These are phyloP conservation scores for Mycena belliarum DNA, from an alignment of 768 basidiomycete species.

Conservation along the genomic window DNA sequence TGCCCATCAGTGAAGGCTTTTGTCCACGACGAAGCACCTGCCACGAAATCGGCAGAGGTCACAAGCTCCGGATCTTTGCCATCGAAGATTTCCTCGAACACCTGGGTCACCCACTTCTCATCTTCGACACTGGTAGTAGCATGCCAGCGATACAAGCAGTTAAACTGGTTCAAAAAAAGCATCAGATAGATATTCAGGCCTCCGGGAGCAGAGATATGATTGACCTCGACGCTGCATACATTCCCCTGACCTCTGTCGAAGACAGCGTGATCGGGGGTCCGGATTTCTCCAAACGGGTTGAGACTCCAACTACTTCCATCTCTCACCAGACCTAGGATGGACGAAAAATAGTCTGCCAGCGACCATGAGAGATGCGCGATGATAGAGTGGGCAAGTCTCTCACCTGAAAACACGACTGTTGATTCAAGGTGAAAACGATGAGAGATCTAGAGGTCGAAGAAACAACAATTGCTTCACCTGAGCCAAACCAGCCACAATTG, in stretches of 20 bases:
- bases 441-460: neutral
- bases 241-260: constrained; percentile 85
- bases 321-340: constrained; percentile 77
- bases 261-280: constrained; percentile 57
- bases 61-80: constrained; percentile 51
- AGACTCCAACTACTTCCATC: constrained; percentile 78
- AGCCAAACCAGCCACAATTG: constrained; percentile 81
- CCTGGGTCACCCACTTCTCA: constrained; percentile 62
- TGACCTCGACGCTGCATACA: constrained; percentile 78
- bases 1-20: constrained; percentile 37
- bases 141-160: constrained; percentile 84
- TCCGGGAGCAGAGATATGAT: constrained; percentile 2
- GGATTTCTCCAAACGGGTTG: constrained; percentile 74
- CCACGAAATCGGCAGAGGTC: constrained; percentile 26
- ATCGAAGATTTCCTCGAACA: constrained; percentile 56
- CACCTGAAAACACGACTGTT: neutral
- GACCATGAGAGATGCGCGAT: constrained; percentile 1
- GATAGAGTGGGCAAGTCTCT: neutral
- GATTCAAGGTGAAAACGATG: neutral
- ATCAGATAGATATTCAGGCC: neutral
- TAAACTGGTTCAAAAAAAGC: constrained; percentile 77
- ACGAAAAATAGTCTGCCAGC: constrained; percentile 67
- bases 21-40: neutral
- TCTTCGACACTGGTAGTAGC: constrained; percentile 74
- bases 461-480: constrained; percentile 31